Evolutionary conservation across 768 basidiomycete species (phyloP).

Genomic region (Dioszegia hungarica): DNA sequence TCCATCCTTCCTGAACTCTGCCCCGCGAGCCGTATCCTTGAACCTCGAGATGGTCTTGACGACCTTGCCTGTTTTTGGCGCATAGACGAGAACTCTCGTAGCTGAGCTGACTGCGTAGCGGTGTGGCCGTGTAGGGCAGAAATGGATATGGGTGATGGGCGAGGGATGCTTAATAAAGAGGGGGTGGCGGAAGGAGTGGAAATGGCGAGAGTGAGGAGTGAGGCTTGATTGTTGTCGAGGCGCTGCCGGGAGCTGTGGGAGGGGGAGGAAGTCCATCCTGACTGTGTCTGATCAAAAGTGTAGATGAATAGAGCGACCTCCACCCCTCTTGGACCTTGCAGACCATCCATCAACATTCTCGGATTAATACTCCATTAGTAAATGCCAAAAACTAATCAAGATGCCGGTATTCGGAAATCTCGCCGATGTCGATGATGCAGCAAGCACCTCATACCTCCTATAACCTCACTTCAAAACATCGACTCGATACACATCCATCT

Average conservation of each 20-base stretch:
- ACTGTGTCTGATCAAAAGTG: not conserved
- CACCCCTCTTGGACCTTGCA: too few species aligned
- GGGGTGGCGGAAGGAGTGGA: slow-evolving; percentile 47
- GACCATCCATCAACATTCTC: not conserved
- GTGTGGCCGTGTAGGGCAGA: slow-evolving; percentile 79
- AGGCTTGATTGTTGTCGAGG: slow-evolving; percentile 32
- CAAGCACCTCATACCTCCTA: too few species aligned
- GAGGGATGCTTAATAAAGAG: slow-evolving; percentile 96
- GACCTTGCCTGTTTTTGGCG: slow-evolving; percentile 91
- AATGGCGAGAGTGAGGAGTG: slow-evolving; percentile 46
- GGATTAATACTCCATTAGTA: not conserved
- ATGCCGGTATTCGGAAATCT: too few species aligned
- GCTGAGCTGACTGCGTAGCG: slow-evolving; percentile 93
- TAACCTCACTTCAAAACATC: too few species aligned
- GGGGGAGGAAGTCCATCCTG: slow-evolving; percentile 45
- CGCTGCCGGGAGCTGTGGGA: slow-evolving; percentile 35
- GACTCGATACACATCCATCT: not conserved
- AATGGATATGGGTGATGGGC: slow-evolving; percentile 89
- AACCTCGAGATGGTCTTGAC: slow-evolving; percentile 94
- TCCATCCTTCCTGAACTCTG: slow-evolving; percentile 82
- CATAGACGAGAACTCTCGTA: slow-evolving; percentile 89
- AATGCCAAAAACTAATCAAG: too few species aligned
- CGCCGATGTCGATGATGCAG: too few species aligned
- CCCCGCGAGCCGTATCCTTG: slow-evolving; percentile 90
- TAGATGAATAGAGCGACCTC: not conserved